Evolutionary conservation across 768 basidiomycete genomes (phyloP), one percentile per base, ranked within the genome.

Genomic region (Leccinum subgranulosum): DNA sequence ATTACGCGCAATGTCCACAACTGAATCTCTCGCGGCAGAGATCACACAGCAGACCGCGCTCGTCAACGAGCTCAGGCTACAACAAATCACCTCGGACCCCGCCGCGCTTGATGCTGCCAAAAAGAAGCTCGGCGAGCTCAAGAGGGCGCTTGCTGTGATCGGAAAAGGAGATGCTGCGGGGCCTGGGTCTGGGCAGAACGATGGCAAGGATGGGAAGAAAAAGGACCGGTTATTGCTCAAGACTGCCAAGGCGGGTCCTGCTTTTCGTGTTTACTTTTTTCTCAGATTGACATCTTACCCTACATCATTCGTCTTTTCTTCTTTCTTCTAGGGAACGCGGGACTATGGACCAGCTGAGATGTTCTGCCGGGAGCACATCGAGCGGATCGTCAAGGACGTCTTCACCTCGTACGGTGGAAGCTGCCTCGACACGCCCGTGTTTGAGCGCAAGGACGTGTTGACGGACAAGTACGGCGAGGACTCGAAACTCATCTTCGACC

Each of bases 381-480:
- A 98, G 69, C 81, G 82, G 45, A 90, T 86, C 54, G 88, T 99
- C 66, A 90, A 91, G 69, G 85, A 88, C 2, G 85, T 86, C 56
- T 99, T 98, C 74, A 85, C 91, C 48, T 82, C 85, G 6, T 96
- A 88, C 67, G 97, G 97, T 12, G 97, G 88, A 7, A 81, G 84
- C 53, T 93, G 91, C 60, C 91, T 99, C 54, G 97, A 99, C 74
- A 99, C 97, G 3, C 97, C 97, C 53, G 95, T 98, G 6, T 98
- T 99, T 65, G 97, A 98, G 75, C 86, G 96, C 59, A 95, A 95
- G 73, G 97, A 99, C 69, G 87, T 99, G 56, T 76, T 98, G 45
- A 84, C 94, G 1, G 96, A 93, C 58, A 99, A 99, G 75, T 97
- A 98, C 64, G 97, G 97, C 53, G 97, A 99, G 73, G 97, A 98